Percentiles rank a stretch among this genome's conserved stretches.
Evolutionary conservation across 495 filamentous ascomycete species (phyloP).

Genomic region (Talaromyces proteolyticus): DNA sequence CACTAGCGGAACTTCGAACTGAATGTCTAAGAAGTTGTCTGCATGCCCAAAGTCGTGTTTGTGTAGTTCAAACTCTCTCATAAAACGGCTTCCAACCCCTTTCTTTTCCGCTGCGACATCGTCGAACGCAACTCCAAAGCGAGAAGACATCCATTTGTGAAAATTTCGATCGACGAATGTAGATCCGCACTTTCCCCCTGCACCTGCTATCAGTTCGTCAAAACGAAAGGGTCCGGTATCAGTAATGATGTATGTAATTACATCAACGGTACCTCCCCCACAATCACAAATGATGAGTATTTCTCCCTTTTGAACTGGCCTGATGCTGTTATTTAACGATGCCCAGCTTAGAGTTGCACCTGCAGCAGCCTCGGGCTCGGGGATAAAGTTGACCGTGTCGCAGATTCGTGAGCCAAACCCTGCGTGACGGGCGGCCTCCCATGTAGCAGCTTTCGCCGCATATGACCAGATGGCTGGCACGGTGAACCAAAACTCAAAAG

Average conservation of each 20-base stretch:
- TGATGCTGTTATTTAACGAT: background rate
- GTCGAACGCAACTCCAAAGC: conserved; percentile 8
- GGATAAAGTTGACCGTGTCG: conserved; percentile 38
- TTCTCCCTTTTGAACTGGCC: conserved; percentile 14
- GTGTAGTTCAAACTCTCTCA: conserved; percentile 3
- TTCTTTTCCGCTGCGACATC: background rate
- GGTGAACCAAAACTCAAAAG: conserved; percentile 37
- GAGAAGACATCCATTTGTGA: conserved; percentile 24
- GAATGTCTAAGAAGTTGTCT: no score
- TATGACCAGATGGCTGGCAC: conserved; percentile 53
- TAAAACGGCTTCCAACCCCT: background rate
- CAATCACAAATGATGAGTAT: conserved; percentile 47
- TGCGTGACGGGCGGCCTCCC: conserved; percentile 37
- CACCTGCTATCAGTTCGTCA: background rate
- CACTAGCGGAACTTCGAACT: background rate
- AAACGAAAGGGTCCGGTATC: background rate
- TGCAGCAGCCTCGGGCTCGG: conserved; percentile 59
- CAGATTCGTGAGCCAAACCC: conserved; percentile 32
- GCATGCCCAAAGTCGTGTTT: conserved; percentile 4
- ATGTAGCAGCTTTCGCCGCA: conserved; percentile 39
- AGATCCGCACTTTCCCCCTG: conserved; percentile 44
- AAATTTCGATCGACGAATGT: conserved; percentile 41
- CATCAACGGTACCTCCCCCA: conserved; percentile 53
- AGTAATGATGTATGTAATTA: conserved; percentile 26
- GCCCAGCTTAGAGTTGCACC: conserved; percentile 33